Evolutionary conservation across 1,284 basidiomycete species (phyloP).

Genomic region (Cryptococcus sp.): DNA sequence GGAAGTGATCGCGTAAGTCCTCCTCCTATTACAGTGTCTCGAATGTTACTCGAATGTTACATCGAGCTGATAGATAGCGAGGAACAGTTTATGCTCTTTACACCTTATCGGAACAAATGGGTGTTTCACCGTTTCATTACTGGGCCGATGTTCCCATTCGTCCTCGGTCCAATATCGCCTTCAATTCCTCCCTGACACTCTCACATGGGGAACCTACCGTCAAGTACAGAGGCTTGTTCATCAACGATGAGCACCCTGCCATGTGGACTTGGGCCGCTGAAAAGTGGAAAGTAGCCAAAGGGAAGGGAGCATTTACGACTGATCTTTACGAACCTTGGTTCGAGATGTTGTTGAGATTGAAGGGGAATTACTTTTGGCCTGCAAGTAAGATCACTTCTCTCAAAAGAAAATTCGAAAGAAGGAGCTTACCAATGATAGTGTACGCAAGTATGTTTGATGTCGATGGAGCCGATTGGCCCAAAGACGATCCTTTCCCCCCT

Average conservation of each 20-base stretch:
- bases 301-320: conserved; percentile 34
- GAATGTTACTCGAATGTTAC: background rate
- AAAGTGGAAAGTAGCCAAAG: conserved; percentile 20
- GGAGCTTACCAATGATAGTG: too few relatives aligned
- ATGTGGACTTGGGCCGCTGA: conserved; percentile 56
- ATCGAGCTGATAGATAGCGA: conserved; percentile 11
- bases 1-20: conserved; percentile 56
- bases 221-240: conserved; percentile 62
- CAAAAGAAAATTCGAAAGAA: too few relatives aligned
- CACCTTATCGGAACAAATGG: conserved; percentile 68
- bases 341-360: conserved; percentile 63
- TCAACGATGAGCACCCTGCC: conserved; percentile 63
- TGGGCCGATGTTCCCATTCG: conserved; percentile 66
- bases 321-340: conserved; percentile 58
- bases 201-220: conserved; percentile 64
- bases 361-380: conserved; percentile 65
- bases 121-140: conserved; percentile 46
- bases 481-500: conserved; percentile 11
- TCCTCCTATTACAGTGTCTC: background rate
- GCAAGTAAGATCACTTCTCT: conserved; percentile 19
- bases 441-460: conserved; percentile 59
- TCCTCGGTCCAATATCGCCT: conserved; percentile 54
- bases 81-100: conserved; percentile 63
- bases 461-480: conserved; percentile 53
- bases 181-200: conserved; percentile 53